Conservation (phyloP, 371 early-diverging fungal genomes). For the Phascolomyces articulosus region DNA sequence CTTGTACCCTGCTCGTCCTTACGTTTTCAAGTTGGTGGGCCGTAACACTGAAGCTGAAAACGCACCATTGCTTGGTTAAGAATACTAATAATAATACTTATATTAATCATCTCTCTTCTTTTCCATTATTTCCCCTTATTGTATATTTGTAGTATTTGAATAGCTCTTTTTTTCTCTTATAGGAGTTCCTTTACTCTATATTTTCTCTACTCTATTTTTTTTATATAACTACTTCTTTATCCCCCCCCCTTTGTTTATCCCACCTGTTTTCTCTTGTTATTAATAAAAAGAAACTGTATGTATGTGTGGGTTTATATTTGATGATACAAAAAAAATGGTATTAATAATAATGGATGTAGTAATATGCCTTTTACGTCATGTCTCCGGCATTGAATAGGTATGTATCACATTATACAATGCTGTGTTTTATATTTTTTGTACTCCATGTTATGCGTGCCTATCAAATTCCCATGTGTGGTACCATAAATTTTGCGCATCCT, state of each 20-base stretch:
- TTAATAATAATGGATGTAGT: not conserved
- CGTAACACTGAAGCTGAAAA: slow-evolving; percentile 36
- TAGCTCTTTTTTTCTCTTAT: not conserved
- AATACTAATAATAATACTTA: not conserved
- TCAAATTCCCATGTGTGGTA: not conserved
- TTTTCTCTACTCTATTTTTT: no score
- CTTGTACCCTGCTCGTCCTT: slow-evolving; percentile 59
- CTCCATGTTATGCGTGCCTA: not conserved
- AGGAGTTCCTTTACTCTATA: not conserved
- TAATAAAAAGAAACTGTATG: not conserved
- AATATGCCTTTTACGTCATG: slow-evolving; percentile 6
- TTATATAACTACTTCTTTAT: not conserved
- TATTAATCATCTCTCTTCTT: not conserved
- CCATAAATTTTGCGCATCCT: not conserved
- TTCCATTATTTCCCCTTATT: not conserved
- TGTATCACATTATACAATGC: not conserved
- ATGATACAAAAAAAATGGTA: not conserved
- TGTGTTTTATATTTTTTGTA: not conserved
- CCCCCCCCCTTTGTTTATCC: not conserved
- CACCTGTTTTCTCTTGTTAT: not conserved
- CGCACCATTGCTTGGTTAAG: slow-evolving; percentile 53
- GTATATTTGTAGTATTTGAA: not conserved
- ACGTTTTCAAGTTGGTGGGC: slow-evolving; percentile 48
- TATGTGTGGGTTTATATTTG: not conserved
- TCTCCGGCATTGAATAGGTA: not conserved